Evolutionary conservation across 805 yeast genomes (phyloP).

Genomic region (Wickerhamiella siamensis): DNA sequence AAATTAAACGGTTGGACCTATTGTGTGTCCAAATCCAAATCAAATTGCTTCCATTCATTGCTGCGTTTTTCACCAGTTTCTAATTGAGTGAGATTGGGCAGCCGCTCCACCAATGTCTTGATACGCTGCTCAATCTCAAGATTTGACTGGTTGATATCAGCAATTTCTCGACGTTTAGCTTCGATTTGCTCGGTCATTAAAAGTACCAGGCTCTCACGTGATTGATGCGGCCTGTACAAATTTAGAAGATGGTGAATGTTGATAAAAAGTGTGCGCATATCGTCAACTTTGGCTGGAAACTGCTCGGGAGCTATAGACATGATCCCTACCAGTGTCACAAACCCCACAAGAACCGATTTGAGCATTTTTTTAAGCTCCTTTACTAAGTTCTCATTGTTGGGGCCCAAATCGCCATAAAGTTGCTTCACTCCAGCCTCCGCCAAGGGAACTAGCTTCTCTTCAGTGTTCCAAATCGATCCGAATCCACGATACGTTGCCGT

Average conservation of each 20-base stretch:
- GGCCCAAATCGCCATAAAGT: constrained; percentile 34
- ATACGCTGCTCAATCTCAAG: constrained; percentile 30
- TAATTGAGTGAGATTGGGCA: constrained; percentile 7
- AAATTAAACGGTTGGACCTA: too few relatives aligned
- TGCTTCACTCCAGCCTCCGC: constrained; percentile 66
- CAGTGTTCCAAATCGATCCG: constrained; percentile 75
- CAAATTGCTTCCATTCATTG: not conserved
- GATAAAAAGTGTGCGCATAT: constrained; percentile 63
- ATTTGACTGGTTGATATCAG: constrained; percentile 29
- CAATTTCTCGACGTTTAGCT: constrained; percentile 17
- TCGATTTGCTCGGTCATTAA: constrained; percentile 51
- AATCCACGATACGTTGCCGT: constrained; percentile 60
- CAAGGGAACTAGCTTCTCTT: constrained; percentile 62
- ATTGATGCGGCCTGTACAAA: constrained; percentile 89
- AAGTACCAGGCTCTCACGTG: constrained; percentile 75
- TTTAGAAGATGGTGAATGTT: constrained; percentile 86
- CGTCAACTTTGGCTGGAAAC: constrained; percentile 52
- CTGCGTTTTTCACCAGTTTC: not conserved
- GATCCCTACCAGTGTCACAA: constrained; percentile 67
- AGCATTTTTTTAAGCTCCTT: constrained; percentile 63
- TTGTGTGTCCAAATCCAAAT: not conserved
- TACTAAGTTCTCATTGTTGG: constrained; percentile 12
- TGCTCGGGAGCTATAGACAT: constrained; percentile 59
- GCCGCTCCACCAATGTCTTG: constrained; percentile 22
- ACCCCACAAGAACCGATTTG: constrained; percentile 65